Percentiles rank a stretch among this genome's conserved stretches.
phyloP scores from a whole-genome alignment of 2,329 filamentous ascomycete species.

The Hortaea sp. region DNA sequence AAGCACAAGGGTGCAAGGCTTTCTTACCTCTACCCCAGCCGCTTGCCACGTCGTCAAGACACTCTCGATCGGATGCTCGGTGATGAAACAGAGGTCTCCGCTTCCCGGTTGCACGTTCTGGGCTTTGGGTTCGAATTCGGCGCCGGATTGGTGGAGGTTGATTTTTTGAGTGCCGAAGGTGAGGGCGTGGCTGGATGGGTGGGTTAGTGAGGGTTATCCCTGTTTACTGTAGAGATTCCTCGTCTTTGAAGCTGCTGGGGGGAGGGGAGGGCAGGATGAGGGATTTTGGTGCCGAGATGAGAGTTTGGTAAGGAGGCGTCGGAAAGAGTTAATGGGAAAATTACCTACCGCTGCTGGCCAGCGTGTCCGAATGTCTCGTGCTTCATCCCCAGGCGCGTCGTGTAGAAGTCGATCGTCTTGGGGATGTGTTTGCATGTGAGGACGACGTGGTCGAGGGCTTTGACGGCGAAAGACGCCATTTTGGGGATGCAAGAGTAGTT shows the following conservation, averaged over 20 bases:
- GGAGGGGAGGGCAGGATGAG: too few species aligned
- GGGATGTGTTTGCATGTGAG: conserved; percentile 46
- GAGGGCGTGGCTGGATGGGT: conserved; percentile 39
- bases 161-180: conserved; percentile 51
- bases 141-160: conserved; percentile 49
- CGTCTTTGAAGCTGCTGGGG: too few species aligned
- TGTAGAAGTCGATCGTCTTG: conserved; percentile 46
- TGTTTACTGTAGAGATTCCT: conserved; percentile 20
- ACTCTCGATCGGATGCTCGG: conserved; percentile 40
- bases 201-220: conserved; percentile 5
- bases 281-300: too few species aligned
- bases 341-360: conserved; percentile 9
- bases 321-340: too few species aligned
- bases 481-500: background rate
- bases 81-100: conserved; percentile 51
- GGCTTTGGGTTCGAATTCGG: conserved; percentile 53
- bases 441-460: conserved; percentile 50
- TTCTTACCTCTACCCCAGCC: conserved; percentile 36
- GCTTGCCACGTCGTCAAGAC: conserved; percentile 34
- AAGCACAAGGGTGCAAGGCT: background rate
- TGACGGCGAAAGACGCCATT: conserved; percentile 16
- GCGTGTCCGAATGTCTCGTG: conserved; percentile 41
- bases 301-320: too few species aligned
- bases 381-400: conserved; percentile 46
- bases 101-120: conserved; percentile 44